phyloP scores from a whole-genome alignment of 345 rosid species.

The Viola odorata region DNA sequence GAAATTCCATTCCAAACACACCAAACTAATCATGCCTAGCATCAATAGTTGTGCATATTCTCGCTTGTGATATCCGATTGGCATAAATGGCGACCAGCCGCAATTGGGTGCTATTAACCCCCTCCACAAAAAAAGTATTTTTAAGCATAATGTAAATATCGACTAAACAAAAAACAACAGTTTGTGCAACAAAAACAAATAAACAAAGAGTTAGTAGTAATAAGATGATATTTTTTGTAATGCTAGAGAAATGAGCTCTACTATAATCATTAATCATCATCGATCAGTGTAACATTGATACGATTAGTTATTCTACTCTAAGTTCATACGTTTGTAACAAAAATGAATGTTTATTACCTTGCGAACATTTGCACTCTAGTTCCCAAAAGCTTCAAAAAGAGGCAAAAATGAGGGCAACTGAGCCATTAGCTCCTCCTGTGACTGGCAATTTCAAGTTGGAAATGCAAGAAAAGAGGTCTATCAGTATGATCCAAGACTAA shows the following conservation, averaged over 20 bases:
- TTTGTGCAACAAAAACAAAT: slow-evolving; percentile 49
- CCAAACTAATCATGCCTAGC: slow-evolving; percentile 30
- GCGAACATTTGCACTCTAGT: slow-evolving; percentile 94
- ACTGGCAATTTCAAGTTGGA: too few species aligned
- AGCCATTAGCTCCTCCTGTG: slow-evolving; percentile 76
- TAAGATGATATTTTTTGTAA: too few species aligned
- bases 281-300: too few species aligned
- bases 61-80: slow-evolving; percentile 92
- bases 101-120: slow-evolving; percentile 84
- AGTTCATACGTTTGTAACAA: too few species aligned
- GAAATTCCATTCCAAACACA: slow-evolving; percentile 9
- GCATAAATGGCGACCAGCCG: slow-evolving; percentile 93
- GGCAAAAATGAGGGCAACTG: slow-evolving; percentile 89
- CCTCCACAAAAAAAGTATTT: slow-evolving; percentile 89
- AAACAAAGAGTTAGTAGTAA: too few species aligned
- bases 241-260: background rate
- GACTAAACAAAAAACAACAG: slow-evolving; percentile 97
- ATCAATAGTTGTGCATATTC: slow-evolving; percentile 71
- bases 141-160: slow-evolving; percentile 97
- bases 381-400: slow-evolving; percentile 94
- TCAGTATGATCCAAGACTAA: slow-evolving; percentile 53
- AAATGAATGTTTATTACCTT: slow-evolving; percentile 56
- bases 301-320: too few species aligned
- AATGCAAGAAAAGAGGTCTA: slow-evolving; percentile 82
- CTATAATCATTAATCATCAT: too few species aligned